A percentile compares a stretch with the other conserved stretches of the same genome.
phyloP scores from a whole-genome alignment of 768 basidiomycete genomes.

The Dictyophora rubrovolvata region DNA sequence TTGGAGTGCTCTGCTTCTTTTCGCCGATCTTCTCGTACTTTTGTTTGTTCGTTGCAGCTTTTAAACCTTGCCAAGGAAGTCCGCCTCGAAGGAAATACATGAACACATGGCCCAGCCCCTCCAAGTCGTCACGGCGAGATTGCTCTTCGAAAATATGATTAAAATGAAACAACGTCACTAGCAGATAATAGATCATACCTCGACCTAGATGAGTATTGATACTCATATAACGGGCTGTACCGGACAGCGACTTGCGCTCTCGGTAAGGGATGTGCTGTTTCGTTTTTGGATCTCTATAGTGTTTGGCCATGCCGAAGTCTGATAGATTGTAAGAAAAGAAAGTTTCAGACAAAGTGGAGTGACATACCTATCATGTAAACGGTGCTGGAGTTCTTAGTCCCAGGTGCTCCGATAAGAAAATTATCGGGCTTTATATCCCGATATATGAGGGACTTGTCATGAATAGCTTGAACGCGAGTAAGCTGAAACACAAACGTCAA shows the following conservation, averaged over 20 bases:
- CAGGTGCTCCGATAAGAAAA: constrained; percentile 91
- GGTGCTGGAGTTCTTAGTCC: constrained; percentile 80
- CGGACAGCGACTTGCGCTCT: constrained; percentile 92
- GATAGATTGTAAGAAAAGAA: constrained; percentile 13
- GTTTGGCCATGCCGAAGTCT: constrained; percentile 99
- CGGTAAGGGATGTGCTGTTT: constrained; percentile 99
- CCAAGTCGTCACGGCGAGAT: constrained; percentile 90
- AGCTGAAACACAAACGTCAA: constrained; percentile 34
- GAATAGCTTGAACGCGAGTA: constrained; percentile 91
- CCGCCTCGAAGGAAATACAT: constrained; percentile 98
- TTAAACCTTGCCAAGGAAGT: constrained; percentile 94
- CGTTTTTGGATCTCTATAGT: constrained; percentile 96
- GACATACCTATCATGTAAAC: constrained; percentile 78
- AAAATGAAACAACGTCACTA: not conserved
- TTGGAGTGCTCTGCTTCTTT: constrained; percentile 92
- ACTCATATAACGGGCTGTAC: constrained; percentile 98
- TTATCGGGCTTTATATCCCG: constrained; percentile 99
- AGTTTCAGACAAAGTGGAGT: constrained; percentile 2
- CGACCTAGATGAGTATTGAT: constrained; percentile 98
- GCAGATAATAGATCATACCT: constrained; percentile 39
- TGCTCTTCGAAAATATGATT: constrained; percentile 21
- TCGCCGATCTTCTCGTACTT: constrained; percentile 99
- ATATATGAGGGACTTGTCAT: constrained; percentile 48
- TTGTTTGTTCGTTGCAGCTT: constrained; percentile 98
- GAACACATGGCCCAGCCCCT: constrained; percentile 96